Percentiles rank a stretch among this genome's conserved stretches.
These are phyloP conservation scores for Cercospora nicotianae DNA, from an alignment of 2,329 filamentous ascomycete species.

Conservation along the genomic window DNA sequence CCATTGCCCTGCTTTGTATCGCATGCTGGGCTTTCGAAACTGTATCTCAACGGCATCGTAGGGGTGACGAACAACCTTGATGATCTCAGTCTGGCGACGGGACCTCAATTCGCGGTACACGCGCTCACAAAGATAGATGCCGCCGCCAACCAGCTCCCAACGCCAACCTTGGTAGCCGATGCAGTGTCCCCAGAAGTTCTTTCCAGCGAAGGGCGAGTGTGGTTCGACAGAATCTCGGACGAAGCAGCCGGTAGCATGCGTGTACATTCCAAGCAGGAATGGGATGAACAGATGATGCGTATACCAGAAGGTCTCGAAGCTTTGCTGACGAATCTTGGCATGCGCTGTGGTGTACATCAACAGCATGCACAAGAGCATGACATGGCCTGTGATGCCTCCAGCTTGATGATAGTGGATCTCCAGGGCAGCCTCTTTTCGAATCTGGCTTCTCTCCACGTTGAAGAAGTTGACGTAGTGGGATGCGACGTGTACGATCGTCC, in stretches of 20 bases:
- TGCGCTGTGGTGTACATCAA: slow-evolving; percentile 97
- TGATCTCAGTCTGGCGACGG: slow-evolving; percentile 81
- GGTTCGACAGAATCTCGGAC: slow-evolving; percentile 75
- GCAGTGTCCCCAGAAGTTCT: slow-evolving; percentile 85
- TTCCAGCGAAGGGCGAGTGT: slow-evolving; percentile 80
- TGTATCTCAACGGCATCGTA: slow-evolving; percentile 98
- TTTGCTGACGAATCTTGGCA: slow-evolving; percentile 89
- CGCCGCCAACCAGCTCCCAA: slow-evolving; percentile 88
- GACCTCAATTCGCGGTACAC: slow-evolving; percentile 88
- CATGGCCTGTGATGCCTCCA: slow-evolving; percentile 90
- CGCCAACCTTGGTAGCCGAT: slow-evolving; percentile 95
- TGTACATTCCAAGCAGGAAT: slow-evolving; percentile 90
- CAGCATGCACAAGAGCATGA: slow-evolving; percentile 99
- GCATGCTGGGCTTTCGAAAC: slow-evolving; percentile 93
- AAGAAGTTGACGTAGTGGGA: slow-evolving; percentile 98
- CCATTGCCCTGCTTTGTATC: slow-evolving; percentile 98
- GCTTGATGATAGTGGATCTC: slow-evolving; percentile 89
- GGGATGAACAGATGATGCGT: slow-evolving; percentile 98
- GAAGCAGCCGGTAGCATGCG: slow-evolving; percentile 93
- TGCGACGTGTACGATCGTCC: slow-evolving; percentile 71
- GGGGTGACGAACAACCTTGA: slow-evolving; percentile 90
- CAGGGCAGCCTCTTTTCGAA: slow-evolving; percentile 76
- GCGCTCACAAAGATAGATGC: slow-evolving; percentile 81
- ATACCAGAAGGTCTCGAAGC: slow-evolving; percentile 99
- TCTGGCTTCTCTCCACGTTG: slow-evolving; percentile 84